Conservation (phyloP, 805 yeast species). For the Barnettozyma salicaria region DNA sequence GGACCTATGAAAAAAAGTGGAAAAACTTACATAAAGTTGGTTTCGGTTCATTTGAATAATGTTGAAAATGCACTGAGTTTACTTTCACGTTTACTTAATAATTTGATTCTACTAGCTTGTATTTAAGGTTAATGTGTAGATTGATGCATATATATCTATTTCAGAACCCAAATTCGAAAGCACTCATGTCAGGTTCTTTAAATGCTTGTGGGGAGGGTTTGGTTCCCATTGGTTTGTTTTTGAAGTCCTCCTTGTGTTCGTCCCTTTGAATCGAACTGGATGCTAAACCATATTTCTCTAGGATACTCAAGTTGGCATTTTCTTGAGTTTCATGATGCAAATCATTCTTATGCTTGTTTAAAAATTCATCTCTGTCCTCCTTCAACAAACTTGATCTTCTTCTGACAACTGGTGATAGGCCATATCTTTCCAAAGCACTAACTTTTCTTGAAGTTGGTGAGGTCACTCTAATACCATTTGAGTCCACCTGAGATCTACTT, state of each 20-base stretch:
- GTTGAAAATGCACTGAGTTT: too few relatives aligned
- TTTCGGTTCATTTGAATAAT: background rate
- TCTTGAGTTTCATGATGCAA: slow-evolving; percentile 4
- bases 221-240: slow-evolving; percentile 5
- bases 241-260: slow-evolving; percentile 11
- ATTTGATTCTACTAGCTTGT: too few relatives aligned
- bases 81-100: too few relatives aligned
- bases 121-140: too few relatives aligned
- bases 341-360: slow-evolving; percentile 1
- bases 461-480: slow-evolving; percentile 5
- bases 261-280: slow-evolving; percentile 17
- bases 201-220: slow-evolving; percentile 48
- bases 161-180: slow-evolving; percentile 48
- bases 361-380: slow-evolving; percentile 3
- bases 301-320: slow-evolving; percentile 16
- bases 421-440: slow-evolving; percentile 21
- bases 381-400: slow-evolving; percentile 18
- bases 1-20: slow-evolving; percentile 23
- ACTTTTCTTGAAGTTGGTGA: slow-evolving; percentile 3
- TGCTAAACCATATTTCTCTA: slow-evolving; percentile 27
- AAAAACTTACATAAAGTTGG: slow-evolving; percentile 9
- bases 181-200: slow-evolving; percentile 73
- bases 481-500: slow-evolving; percentile 12
- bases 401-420: slow-evolving; percentile 23
- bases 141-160: background rate